phyloP scores from a whole-genome alignment of 176 grass and related monocot genomes.

The Aegilops longissima region DNA sequence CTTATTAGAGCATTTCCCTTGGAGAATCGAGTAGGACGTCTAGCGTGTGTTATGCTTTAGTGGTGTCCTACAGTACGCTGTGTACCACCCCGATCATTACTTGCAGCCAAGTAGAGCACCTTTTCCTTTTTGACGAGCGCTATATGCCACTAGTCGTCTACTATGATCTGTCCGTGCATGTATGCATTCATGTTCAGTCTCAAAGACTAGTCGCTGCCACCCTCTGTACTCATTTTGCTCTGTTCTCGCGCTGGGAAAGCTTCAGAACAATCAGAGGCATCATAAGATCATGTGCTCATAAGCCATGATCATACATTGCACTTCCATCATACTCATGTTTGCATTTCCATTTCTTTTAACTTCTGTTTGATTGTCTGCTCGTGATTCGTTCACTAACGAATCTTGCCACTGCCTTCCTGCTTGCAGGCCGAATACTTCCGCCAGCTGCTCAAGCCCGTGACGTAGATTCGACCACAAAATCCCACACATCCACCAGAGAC shows the following conservation, averaged over 20 bases:
- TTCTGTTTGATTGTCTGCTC: not conserved
- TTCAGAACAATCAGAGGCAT: not conserved
- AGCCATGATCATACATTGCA: not conserved
- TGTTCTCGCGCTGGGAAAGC: not conserved
- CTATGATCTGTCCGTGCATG: not conserved
- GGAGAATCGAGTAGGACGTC: not conserved
- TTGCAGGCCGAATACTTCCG: conserved; percentile 89
- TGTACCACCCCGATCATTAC: not conserved
- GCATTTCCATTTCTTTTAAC: not conserved
- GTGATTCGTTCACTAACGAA: not conserved
- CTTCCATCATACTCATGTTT: not conserved
- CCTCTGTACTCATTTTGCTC: not conserved
- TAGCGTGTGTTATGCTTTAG: not conserved
- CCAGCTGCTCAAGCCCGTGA: conserved; percentile 88
- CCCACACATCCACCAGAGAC: not conserved
- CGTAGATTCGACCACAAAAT: conserved; percentile 40
- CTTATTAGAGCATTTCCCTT: not conserved
- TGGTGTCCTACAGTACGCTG: not conserved
- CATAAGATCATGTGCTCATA: not conserved
- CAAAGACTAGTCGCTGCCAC: no score
- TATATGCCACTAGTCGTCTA: not conserved
- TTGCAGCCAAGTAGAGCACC: no score
- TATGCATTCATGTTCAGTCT: not conserved
- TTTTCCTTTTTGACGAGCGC: no score
- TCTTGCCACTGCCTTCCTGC: not conserved